Evolutionary conservation across 306 rosid genomes (phyloP).

Genomic region (Astragalus membranaceus): DNA sequence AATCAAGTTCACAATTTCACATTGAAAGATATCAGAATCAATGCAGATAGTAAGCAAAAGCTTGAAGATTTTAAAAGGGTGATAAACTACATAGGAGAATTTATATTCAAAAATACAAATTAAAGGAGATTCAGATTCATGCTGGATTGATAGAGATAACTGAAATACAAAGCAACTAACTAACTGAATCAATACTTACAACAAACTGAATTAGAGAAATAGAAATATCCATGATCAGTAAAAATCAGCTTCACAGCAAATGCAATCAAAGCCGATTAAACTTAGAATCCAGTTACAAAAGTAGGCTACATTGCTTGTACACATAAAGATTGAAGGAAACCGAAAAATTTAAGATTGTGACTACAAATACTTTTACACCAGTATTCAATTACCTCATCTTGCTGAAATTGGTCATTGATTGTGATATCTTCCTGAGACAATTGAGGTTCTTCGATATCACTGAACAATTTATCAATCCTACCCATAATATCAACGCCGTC

Average conservation of each 20-base stretch:
- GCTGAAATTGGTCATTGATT: slow-evolving; percentile 68
- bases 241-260: no score
- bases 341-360: not conserved
- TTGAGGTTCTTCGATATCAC: slow-evolving; percentile 32
- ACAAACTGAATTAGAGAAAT: no score
- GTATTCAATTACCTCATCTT: slow-evolving; percentile 58
- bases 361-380: not conserved
- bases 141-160: no score
- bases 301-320: no score
- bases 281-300: no score
- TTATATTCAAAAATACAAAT: not conserved
- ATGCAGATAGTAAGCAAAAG: not conserved
- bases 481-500: slow-evolving; percentile 15
- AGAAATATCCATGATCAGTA: no score
- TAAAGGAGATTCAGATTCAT: not conserved
- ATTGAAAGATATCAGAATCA: not conserved
- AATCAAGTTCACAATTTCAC: not conserved
- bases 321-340: not conserved
- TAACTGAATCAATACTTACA: no score
- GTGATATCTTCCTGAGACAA: slow-evolving; percentile 54
- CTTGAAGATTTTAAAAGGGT: not conserved
- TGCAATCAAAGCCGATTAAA: no score
- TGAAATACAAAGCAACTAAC: no score
- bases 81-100: not conserved
- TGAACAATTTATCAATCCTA: slow-evolving; percentile 41